phyloP scores from a whole-genome alignment of 2,329 filamentous ascomycete genomes.

The Fusarium tupiense region DNA sequence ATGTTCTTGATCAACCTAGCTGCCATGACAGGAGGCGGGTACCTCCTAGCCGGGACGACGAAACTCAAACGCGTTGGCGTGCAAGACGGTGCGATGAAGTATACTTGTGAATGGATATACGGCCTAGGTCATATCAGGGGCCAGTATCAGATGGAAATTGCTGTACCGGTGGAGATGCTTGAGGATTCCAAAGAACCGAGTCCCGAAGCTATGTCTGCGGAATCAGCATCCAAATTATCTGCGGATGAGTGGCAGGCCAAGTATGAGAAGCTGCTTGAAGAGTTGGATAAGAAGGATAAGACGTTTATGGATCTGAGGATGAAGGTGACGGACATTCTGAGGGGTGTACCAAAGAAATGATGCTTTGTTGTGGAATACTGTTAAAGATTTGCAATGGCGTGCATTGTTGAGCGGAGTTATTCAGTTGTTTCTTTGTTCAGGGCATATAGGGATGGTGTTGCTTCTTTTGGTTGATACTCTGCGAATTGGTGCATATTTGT shows the following conservation, averaged over 20 bases:
- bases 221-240: slow-evolving; percentile 32
- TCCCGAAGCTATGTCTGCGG: slow-evolving; percentile 26
- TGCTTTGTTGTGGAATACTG: slow-evolving; percentile 14
- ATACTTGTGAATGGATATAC: slow-evolving; percentile 65
- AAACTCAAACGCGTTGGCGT: slow-evolving; percentile 57
- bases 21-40: slow-evolving; percentile 63
- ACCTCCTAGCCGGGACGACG: slow-evolving; percentile 57
- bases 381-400: not conserved
- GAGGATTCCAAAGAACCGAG: slow-evolving; percentile 42
- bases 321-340: slow-evolving; percentile 54
- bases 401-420: not conserved
- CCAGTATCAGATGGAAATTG: slow-evolving; percentile 62
- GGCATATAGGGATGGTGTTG: not conserved
- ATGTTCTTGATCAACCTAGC: slow-evolving; percentile 69
- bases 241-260: slow-evolving; percentile 61
- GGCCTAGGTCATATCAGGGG: slow-evolving; percentile 63
- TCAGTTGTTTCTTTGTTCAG: not conserved
- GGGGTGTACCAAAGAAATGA: slow-evolving; percentile 30
- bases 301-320: slow-evolving; percentile 57
- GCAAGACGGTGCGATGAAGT: slow-evolving; percentile 54
- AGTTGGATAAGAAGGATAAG: slow-evolving; percentile 67
- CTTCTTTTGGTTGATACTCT: not conserved
- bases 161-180: slow-evolving; percentile 56
- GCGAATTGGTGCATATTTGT: not conserved
- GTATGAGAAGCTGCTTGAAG: slow-evolving; percentile 67